Evolutionary conservation across 108 stramenopile genomes (phyloP).

Genomic region (Cyclotella choctawhatcheeana): DNA sequence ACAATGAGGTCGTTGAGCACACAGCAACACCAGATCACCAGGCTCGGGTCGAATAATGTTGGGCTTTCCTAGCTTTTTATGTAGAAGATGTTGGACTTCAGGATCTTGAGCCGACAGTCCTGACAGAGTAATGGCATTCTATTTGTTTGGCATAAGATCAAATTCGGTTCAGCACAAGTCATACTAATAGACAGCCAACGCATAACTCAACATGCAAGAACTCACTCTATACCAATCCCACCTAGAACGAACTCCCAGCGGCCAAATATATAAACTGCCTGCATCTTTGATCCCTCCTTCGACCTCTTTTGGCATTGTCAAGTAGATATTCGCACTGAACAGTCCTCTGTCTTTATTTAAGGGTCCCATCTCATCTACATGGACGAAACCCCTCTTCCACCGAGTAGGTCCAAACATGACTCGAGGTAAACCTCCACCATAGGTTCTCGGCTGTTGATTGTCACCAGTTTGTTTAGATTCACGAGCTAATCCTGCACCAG

Average conservation of each 20-base stretch:
- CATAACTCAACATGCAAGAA: background rate
- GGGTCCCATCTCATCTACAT: constrained; percentile 92
- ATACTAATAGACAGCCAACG: background rate
- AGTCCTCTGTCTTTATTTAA: constrained; percentile 64
- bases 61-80: constrained; percentile 62
- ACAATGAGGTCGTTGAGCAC: constrained; percentile 86
- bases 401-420: constrained; percentile 93
- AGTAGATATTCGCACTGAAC: constrained; percentile 94
- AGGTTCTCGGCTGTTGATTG: constrained; percentile 34
- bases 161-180: too few species aligned
- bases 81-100: constrained; percentile 68
- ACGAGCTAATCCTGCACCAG: constrained; percentile 74
- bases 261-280: constrained; percentile 75
- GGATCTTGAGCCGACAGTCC: constrained; percentile 77
- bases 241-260: constrained; percentile 67
- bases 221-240: constrained; percentile 85
- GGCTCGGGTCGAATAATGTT: constrained; percentile 60
- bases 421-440: constrained; percentile 83
- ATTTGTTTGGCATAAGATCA: too few species aligned
- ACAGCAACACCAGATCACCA: constrained; percentile 83
- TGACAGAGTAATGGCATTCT: constrained; percentile 75
- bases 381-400: constrained; percentile 89
- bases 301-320: constrained; percentile 62
- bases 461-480: constrained; percentile 49
- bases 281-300: constrained; percentile 19